phyloP scores from a whole-genome alignment of 345 rosid species.

The Physaria fendleri region DNA sequence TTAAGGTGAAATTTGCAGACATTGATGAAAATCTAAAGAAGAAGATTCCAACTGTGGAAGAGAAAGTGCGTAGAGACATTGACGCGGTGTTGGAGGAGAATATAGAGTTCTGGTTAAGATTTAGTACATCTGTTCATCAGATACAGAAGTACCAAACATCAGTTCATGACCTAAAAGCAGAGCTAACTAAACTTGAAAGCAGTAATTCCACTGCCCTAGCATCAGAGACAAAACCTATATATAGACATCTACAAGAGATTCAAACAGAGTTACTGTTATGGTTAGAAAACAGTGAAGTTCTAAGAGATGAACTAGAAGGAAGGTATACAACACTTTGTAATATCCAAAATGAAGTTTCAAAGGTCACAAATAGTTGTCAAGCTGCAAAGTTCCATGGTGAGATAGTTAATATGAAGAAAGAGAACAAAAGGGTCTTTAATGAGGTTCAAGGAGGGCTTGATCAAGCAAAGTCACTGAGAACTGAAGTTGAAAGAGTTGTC shows the following conservation, averaged over 20 bases:
- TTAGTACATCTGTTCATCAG: constrained; percentile 72
- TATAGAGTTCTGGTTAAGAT: constrained; percentile 92
- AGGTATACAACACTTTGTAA: constrained; percentile 45
- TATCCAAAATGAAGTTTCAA: constrained; percentile 59
- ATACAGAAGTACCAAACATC: constrained; percentile 56
- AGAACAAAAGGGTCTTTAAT: constrained; percentile 50
- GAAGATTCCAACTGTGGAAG: constrained; percentile 37
- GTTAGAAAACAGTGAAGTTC: constrained; percentile 58
- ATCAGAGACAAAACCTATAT: constrained; percentile 57
- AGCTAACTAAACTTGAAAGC: constrained; percentile 38
- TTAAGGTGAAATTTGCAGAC: constrained; percentile 10
- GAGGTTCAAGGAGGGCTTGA: constrained; percentile 52
- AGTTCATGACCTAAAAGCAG: constrained; percentile 55
- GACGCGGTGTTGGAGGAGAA: constrained; percentile 77
- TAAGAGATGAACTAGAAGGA: constrained; percentile 61
- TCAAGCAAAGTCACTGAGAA: constrained; percentile 37
- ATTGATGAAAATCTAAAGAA: constrained; percentile 1
- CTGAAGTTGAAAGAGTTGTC: constrained; percentile 48
- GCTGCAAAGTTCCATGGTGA: constrained; percentile 84
- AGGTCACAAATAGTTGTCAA: constrained; percentile 44
- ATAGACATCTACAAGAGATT: constrained; percentile 63
- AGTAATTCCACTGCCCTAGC: constrained; percentile 1
- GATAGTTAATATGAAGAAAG: constrained; percentile 81
- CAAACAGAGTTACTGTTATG: constrained; percentile 63
- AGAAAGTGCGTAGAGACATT: constrained; percentile 58